Evolutionary conservation across 257 asterid genomes (phyloP).

Genomic region (Jacaranda mimosifolia): DNA sequence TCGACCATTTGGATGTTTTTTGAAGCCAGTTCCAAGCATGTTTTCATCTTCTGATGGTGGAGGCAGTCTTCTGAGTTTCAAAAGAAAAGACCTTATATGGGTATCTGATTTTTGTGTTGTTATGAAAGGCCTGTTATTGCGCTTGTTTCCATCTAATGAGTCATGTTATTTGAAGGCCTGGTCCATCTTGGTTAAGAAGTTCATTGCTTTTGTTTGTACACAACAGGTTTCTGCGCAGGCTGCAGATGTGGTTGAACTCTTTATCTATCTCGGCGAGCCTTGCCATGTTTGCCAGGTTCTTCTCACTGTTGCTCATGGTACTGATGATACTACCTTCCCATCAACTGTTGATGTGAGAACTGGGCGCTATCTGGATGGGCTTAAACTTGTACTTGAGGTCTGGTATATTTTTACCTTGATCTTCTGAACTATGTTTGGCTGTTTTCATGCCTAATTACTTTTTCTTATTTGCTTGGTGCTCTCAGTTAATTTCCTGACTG

Average conservation of each 20-base stretch:
- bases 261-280: constrained; percentile 93
- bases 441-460: constrained; percentile 20
- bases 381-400: constrained; percentile 94
- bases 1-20: constrained; percentile 92
- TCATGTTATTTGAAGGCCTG: constrained; percentile 25
- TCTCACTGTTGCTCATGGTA: constrained; percentile 92
- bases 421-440: constrained; percentile 35
- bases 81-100: constrained; percentile 89
- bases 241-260: constrained; percentile 95
- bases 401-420: constrained; percentile 56
- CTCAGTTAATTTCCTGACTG: constrained; percentile 13
- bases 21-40: constrained; percentile 94
- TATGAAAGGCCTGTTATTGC: constrained; percentile 23
- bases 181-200: constrained; percentile 13
- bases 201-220: constrained; percentile 36
- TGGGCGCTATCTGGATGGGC: constrained; percentile 87
- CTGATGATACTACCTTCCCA: constrained; percentile 96
- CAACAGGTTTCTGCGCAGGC: constrained; percentile 85
- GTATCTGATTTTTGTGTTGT: constrained; percentile 54
- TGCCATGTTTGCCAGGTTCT: constrained; percentile 95
- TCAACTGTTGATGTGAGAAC: constrained; percentile 95
- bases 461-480: constrained; percentile 1
- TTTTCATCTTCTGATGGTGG: constrained; percentile 86
- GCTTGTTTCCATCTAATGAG: constrained; percentile 8
- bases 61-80: constrained; percentile 86